Evolutionary conservation across 352 stramenopile genomes (phyloP).

Genomic region (Phytophthora agathidicida): DNA sequence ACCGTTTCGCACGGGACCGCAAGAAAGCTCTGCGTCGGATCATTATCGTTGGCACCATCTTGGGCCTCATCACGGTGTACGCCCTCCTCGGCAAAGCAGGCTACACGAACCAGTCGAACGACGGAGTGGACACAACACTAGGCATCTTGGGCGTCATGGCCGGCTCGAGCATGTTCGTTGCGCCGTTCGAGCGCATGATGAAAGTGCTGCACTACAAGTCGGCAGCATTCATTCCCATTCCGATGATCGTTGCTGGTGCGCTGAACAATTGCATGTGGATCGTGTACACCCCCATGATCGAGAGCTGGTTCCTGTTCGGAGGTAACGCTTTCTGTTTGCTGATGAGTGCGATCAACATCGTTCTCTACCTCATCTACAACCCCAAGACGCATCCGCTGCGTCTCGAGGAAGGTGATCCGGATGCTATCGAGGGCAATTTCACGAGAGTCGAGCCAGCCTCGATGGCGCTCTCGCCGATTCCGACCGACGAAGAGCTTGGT

Average conservation of each 20-base stretch:
- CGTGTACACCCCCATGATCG: conserved; percentile 38
- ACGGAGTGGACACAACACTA: conserved; percentile 31
- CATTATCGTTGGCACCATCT: conserved; percentile 12
- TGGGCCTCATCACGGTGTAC: conserved; percentile 34
- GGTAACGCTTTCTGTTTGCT: conserved; percentile 33
- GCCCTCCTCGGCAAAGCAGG: conserved; percentile 26
- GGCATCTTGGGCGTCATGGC: conserved; percentile 35
- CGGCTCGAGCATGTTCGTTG: conserved; percentile 38
- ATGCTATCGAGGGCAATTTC: conserved; percentile 15
- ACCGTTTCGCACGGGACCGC: conserved; percentile 34
- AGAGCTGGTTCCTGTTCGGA: conserved; percentile 45
- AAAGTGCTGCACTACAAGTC: conserved; percentile 44
- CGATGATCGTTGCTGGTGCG: conserved; percentile 31
- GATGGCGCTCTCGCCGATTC: conserved; percentile 21
- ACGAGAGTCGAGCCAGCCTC: conserved; percentile 12
- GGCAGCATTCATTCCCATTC: conserved; percentile 43
- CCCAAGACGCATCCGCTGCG: conserved; percentile 37
- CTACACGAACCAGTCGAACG: conserved; percentile 39
- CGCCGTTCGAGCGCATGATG: conserved; percentile 41
- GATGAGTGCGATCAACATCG: conserved; percentile 26
- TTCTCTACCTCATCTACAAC: conserved; percentile 38
- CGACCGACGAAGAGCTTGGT: neutral
- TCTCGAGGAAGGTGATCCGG: conserved; percentile 22
- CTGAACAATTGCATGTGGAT: conserved; percentile 47
- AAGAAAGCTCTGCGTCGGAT: conserved; percentile 30